Evolutionary conservation across 345 rosid genomes (phyloP).

Genomic region (Linum tenue): DNA sequence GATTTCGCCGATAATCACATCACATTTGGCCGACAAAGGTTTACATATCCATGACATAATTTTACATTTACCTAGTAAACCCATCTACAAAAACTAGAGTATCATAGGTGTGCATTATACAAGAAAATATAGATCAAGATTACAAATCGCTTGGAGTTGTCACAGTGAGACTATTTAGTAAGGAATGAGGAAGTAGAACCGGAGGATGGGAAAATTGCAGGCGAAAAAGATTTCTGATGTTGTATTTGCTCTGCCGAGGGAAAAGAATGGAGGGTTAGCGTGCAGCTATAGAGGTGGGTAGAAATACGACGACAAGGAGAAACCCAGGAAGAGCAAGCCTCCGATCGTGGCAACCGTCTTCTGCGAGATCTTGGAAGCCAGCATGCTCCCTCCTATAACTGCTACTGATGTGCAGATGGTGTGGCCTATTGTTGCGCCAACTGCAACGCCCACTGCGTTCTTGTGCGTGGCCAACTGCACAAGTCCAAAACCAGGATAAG

Average conservation of each 20-base stretch:
- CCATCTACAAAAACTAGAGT: no score
- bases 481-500: background rate
- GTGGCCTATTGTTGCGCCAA: constrained; percentile 85
- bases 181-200: no score
- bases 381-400: constrained; percentile 96
- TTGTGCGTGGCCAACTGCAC: constrained; percentile 94
- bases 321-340: constrained; percentile 86
- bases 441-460: constrained; percentile 84
- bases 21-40: no score
- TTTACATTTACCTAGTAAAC: no score
- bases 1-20: no score
- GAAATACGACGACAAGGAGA: constrained; percentile 85
- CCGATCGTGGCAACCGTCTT: constrained; percentile 87
- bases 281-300: constrained; percentile 68
- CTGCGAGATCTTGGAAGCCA: constrained; percentile 91
- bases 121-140: no score
- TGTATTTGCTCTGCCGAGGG: no score
- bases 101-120: no score
- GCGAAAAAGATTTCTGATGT: background rate
- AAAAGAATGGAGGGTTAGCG: no score
- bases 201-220: background rate
- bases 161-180: no score
- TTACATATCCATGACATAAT: no score
- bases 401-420: constrained; percentile 85
- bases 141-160: no score